A percentile compares a stretch with the other conserved stretches of the same genome.
These are phyloP conservation scores for Marasmius tenuissimus DNA, from an alignment of 1,284 basidiomycete species.

Conservation along the genomic window DNA sequence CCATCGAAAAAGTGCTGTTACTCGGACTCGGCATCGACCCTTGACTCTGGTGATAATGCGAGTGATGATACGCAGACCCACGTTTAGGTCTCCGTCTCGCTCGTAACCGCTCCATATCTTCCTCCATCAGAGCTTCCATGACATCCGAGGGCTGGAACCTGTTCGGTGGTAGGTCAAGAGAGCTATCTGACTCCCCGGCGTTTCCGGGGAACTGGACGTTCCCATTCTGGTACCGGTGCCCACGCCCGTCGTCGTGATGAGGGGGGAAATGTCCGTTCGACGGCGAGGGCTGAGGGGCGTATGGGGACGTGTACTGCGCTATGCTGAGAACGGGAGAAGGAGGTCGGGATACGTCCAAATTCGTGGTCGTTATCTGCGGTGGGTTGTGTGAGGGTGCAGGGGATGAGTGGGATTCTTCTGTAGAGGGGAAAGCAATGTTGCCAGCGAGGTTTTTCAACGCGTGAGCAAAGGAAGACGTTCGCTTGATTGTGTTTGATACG, in stretches of 20 bases:
- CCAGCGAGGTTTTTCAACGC: constrained; percentile 79
- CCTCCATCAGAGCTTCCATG: constrained; percentile 85
- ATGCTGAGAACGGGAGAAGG: constrained; percentile 77
- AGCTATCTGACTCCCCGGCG: neutral
- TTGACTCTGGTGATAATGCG: constrained; percentile 25
- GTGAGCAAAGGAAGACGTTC: constrained; percentile 84
- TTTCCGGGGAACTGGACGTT: too few species aligned
- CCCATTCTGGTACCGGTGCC: neutral
- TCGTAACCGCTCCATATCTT: constrained; percentile 85
- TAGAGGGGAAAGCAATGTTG: constrained; percentile 63
- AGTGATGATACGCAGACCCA: constrained; percentile 30
- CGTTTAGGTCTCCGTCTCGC: constrained; percentile 57
- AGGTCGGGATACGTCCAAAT: constrained; percentile 56
- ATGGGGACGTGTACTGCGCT: constrained; percentile 76
- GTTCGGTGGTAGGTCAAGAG: constrained; percentile 22
- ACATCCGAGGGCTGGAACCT: constrained; percentile 69
- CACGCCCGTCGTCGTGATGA: neutral
- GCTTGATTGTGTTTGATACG: constrained; percentile 67
- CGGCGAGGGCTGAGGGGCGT: constrained; percentile 42
- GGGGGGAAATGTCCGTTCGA: constrained; percentile 24
- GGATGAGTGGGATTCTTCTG: constrained; percentile 52
- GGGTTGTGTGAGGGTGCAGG: constrained; percentile 34
- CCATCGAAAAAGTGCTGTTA: constrained; percentile 72
- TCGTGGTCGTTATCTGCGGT: constrained; percentile 28
- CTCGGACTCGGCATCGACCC: constrained; percentile 57